Evolutionary conservation across 2,329 filamentous ascomycete genomes (phyloP), one percentile per base, ranked within the genome.

Genomic region (Claviceps sorghi): DNA sequence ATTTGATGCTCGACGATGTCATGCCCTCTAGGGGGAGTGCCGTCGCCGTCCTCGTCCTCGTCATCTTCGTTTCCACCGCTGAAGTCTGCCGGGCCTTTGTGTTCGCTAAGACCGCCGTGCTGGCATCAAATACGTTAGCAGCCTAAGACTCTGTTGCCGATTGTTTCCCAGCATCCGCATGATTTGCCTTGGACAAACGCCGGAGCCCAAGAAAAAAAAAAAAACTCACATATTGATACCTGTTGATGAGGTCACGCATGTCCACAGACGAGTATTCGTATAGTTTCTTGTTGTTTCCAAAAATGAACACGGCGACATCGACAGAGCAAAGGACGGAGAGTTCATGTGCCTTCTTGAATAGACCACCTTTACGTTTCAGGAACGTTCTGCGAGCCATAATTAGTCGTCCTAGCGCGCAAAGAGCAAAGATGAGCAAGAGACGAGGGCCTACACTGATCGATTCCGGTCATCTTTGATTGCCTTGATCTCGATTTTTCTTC

Each of bases 281-380:
- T 29, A 98, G 78, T 73, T 97, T 97, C 78, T 97, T 98, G 71
- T 98, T 98, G 72, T 88, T 90, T 58, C 91, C 91, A 65, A 97
- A 97, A 63, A 98, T 96, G 68, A 98, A 93, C 64, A 98, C 93
- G 42, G 93, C 93, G 60, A 98, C 93, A 68, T 98, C 93, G 66
- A 98, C 93, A 41, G 90, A 96, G 69, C 93, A 98, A 57, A 98
- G 84, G 47, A 98, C 93, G 51, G 91, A 95, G 50, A 98, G 79
- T 77, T 98, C 93, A 69, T 98, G 90, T 51, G 93, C 93, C 80
- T 98, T 98, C 76, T 98, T 98, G 79, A 98, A 98, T 49, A 98
- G 77, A 62, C 93, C 93, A 62, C 91, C 93, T 72, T 98, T 98
- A 73, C 93, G 87, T 78, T 98, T 98, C 60, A 98, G 75, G 69